Base-by-base conservation (phyloP, 371 early-diverging fungal species). In the Syncephalastrum racemosum region DNA sequence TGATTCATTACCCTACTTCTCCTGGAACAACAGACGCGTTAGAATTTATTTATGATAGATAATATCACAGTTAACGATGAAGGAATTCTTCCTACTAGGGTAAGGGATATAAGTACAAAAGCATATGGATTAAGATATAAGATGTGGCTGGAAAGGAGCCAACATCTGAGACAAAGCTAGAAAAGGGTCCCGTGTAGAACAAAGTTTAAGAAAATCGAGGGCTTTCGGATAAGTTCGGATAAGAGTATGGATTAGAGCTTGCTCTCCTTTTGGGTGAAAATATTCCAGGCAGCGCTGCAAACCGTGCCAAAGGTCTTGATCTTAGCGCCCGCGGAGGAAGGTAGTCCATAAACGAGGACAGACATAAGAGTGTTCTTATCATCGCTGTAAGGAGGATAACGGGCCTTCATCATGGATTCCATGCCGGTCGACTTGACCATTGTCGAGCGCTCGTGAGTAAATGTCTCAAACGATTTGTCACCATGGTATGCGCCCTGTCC, bases 401-500 rank as follows among this genome's bases (percentile, higher is more conserved):
- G 63, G 40, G 70, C 56, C 10, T 73, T 56, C n/a, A 63, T 64
- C 18, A 80, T 50, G 20, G 73, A 61, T 53, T 84, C 84, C 61
- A 77, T 51, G 27, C 64, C 68, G 54, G 71, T 66, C 4, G 77
- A 66, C 63, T 79, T 79, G 70, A 81, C 65, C 70, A 84, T 72
- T 6, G 82, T 73, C 20, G 79, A 72, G 22, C 89, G 73, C 24
- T 80, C 71, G 54, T 90, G 89, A 19, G 85, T 82, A 63, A 94
- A 91, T 5, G 82, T 75, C 5, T 88, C 79, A 60, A 95, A 90
- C 14, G 93, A 88, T 41, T 70, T 63, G 50, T 82, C 75, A 52
- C 94, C 95, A 42, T 90, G 90, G 66, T 94, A 95, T 20, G 64
- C 63, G 39, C 96, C 96, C 46, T 79, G 75, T 12, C 96, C 96